Evolutionary conservation across 1,284 basidiomycete genomes (phyloP).

Genomic region (Rhodotorula sp.): DNA sequence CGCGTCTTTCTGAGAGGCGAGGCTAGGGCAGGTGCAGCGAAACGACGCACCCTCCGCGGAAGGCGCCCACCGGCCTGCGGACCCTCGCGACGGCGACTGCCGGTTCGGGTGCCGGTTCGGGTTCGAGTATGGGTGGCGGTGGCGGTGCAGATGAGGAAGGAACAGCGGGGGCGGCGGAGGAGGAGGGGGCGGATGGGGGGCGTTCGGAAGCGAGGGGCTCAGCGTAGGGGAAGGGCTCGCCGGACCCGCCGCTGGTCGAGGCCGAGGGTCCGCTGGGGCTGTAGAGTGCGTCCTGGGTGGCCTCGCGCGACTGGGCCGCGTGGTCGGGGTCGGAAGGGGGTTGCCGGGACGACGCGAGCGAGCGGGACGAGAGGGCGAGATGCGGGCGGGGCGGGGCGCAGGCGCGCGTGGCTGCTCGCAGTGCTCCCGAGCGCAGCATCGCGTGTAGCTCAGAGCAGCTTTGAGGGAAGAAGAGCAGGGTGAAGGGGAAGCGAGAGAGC

Average conservation of each 20-base stretch:
- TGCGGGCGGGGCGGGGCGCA: too few species aligned
- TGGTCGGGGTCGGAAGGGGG: neutral
- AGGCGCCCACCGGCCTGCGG: conserved; percentile 31
- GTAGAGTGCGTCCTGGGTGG: conserved; percentile 9
- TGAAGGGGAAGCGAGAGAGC: too few species aligned
- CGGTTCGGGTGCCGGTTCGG: conserved; percentile 1
- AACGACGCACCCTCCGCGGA: conserved; percentile 29
- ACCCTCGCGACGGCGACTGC: conserved; percentile 3
- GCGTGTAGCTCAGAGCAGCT: too few species aligned
- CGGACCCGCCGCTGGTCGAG: neutral
- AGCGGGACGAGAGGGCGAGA: neutral
- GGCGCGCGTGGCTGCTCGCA: too few species aligned
- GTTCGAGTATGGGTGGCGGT: neutral
- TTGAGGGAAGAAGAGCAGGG: too few species aligned
- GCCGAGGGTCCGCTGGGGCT: neutral
- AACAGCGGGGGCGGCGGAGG: neutral
- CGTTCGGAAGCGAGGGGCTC: conserved; percentile 3
- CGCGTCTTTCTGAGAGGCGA: neutral
- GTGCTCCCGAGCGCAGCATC: too few species aligned
- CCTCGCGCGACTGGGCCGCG: neutral
- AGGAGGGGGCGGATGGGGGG: neutral
- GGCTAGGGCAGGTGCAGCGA: neutral
- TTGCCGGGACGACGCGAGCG: neutral
- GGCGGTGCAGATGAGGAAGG: neutral
- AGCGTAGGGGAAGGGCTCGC: conserved; percentile 2